These are phyloP conservation scores for Brassica carinata DNA, from an alignment of 345 rosid species.

Conservation along the genomic window DNA sequence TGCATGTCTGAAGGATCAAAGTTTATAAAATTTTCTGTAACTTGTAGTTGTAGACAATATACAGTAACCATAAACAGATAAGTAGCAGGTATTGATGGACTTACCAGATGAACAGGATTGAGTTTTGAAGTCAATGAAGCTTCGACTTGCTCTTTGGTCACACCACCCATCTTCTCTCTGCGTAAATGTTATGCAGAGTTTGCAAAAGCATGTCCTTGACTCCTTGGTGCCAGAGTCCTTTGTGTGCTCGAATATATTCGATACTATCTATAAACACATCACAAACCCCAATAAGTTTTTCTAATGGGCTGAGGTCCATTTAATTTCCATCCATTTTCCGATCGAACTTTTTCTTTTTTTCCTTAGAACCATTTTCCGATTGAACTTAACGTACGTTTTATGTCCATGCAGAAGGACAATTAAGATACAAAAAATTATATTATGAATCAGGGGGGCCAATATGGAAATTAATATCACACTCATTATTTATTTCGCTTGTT, in stretches of 20 bases:
- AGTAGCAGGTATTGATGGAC: neutral
- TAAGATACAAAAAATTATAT: neutral
- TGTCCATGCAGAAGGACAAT: neutral
- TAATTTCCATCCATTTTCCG: neutral
- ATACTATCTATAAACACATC: constrained; percentile 2
- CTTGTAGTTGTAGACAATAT: neutral
- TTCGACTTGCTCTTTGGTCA: constrained; percentile 76
- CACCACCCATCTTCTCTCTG: constrained; percentile 62
- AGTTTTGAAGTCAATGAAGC: constrained; percentile 68
- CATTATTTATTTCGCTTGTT: neutral
- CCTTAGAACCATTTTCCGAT: neutral
- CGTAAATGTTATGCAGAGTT: neutral
- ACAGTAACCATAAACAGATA: neutral
- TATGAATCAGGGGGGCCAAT: neutral
- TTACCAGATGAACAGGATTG: constrained; percentile 72
- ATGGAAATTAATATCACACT: neutral
- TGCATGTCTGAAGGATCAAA: neutral
- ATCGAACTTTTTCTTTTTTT: no score
- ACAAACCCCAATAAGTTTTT: neutral
- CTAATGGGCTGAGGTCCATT: neutral
- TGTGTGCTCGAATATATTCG: constrained; percentile 19
- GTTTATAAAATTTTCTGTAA: neutral
- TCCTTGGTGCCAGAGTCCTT: neutral
- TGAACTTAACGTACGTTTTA: neutral
- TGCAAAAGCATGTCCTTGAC: neutral